phyloP scores from a whole-genome alignment of 495 filamentous ascomycete species.

The Gamarada debralockiae region DNA sequence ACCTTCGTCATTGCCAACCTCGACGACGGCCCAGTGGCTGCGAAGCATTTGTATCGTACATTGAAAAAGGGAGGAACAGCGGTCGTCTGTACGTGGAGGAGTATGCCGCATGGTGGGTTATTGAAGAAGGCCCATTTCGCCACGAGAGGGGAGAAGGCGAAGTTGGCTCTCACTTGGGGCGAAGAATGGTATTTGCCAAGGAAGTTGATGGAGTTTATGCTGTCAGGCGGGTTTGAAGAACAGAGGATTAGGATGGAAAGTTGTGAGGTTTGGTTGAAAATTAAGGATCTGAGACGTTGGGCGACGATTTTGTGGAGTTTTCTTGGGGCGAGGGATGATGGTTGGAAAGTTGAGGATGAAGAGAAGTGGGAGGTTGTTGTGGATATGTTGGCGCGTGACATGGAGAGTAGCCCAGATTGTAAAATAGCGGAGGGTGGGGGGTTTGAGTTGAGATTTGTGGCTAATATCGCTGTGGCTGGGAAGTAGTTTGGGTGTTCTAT shows the following conservation, averaged over 20 bases:
- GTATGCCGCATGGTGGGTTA: conserved; percentile 17
- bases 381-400: conserved; percentile 17
- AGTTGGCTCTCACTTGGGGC: conserved; percentile 4
- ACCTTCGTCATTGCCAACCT: conserved; percentile 20
- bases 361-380: conserved; percentile 29
- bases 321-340: conserved; percentile 24
- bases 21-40: conserved; percentile 8
- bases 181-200: not conserved
- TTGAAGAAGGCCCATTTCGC: conserved; percentile 17
- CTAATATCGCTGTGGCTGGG: conserved; percentile 14
- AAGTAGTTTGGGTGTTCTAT: conserved; percentile 5
- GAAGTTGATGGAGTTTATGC: not conserved
- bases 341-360: conserved; percentile 27
- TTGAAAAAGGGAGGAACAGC: conserved; percentile 25
- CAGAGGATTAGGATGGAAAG: not conserved
- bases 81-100: conserved; percentile 21
- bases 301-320: too few relatives aligned
- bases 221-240: conserved; percentile 11
- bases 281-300: conserved; percentile 19
- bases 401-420: conserved; percentile 1
- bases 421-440: conserved; percentile 3
- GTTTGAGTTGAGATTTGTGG: conserved; percentile 11
- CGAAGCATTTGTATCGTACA: conserved; percentile 26
- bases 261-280: not conserved
- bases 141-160: conserved; percentile 15